phyloP scores from a whole-genome alignment of 768 basidiomycete genomes.

The Termitomyces sp. region DNA sequence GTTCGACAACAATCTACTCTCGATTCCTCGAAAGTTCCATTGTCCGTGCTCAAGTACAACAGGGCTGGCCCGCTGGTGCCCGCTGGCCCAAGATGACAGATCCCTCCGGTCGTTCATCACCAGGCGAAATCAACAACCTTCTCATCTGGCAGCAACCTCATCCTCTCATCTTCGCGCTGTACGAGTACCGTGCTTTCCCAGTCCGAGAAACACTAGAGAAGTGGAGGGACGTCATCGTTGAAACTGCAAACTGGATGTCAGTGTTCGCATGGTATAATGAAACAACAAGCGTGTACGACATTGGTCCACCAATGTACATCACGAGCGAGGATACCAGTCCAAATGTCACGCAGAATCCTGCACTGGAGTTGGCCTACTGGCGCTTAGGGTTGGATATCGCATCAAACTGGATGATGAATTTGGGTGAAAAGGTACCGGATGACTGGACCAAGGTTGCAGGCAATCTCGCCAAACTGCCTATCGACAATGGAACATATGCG shows the following conservation, averaged over 20 bases:
- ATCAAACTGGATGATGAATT: slow-evolving; percentile 41
- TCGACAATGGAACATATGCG: slow-evolving; percentile 47
- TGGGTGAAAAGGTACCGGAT: slow-evolving; percentile 37
- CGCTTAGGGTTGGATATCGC: slow-evolving; percentile 46
- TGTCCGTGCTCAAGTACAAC: slow-evolving; percentile 45
- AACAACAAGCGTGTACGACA: slow-evolving; percentile 45
- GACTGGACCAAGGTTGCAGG: slow-evolving; percentile 42
- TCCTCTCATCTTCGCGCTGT: slow-evolving; percentile 54
- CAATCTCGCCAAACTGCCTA: slow-evolving; percentile 47
- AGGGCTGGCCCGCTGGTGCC: slow-evolving; percentile 51
- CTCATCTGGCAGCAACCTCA: slow-evolving; percentile 64
- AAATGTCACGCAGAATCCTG: slow-evolving; percentile 50
- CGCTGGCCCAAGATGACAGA: slow-evolving; percentile 67
- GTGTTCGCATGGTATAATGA: slow-evolving; percentile 50
- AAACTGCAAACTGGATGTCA: slow-evolving; percentile 61
- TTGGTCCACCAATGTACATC: slow-evolving; percentile 58
- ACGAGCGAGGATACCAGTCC: slow-evolving; percentile 56
- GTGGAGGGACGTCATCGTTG: slow-evolving; percentile 48
- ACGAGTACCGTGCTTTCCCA: slow-evolving; percentile 49
- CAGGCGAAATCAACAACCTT: slow-evolving; percentile 59
- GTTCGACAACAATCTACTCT: slow-evolving; percentile 40
- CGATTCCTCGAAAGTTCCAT: slow-evolving; percentile 46
- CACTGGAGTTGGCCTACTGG: slow-evolving; percentile 62
- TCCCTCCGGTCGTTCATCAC: slow-evolving; percentile 52
- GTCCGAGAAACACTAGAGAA: slow-evolving; percentile 37